Conservation (phyloP, 108 stramenopile species). For the Cyclotella cryptica region DNA sequence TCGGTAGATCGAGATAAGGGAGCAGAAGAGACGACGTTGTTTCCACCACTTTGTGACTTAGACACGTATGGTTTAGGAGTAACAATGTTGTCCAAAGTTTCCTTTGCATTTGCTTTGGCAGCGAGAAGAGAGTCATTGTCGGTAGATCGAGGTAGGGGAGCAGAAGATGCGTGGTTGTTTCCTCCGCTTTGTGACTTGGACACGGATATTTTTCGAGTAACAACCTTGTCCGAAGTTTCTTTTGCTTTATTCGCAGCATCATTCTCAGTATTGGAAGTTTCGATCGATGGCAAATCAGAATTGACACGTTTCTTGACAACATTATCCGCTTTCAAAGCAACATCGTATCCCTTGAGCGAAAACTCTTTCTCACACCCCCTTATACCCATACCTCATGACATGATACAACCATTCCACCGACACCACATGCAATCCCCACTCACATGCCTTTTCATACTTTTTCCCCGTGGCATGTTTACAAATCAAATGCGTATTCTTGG, state of each 20-base stretch:
- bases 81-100: no score
- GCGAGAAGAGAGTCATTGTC: neutral
- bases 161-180: no score
- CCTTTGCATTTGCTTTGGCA: neutral
- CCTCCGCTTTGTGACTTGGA: no score
- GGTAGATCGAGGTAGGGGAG: neutral
- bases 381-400: constrained; percentile 64
- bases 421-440: constrained; percentile 79
- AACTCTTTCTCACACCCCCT: constrained; percentile 58
- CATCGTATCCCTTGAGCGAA: constrained; percentile 19
- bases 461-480: constrained; percentile 57
- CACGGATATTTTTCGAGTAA: no score
- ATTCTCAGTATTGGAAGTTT: neutral
- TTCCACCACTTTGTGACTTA: no score
- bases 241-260: no score
- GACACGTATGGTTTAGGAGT: no score
- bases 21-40: no score
- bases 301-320: neutral
- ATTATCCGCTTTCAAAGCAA: neutral
- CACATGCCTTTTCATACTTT: constrained; percentile 69
- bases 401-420: constrained; percentile 81
- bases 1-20: no score
- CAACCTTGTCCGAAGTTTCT: no score
- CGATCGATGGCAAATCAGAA: neutral
- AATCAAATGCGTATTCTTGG: constrained; percentile 76